Evolutionary conservation across 2,329 filamentous ascomycete species (phyloP), one percentile per base, ranked within the genome.

Genomic region (Penicillium griseofulvum): DNA sequence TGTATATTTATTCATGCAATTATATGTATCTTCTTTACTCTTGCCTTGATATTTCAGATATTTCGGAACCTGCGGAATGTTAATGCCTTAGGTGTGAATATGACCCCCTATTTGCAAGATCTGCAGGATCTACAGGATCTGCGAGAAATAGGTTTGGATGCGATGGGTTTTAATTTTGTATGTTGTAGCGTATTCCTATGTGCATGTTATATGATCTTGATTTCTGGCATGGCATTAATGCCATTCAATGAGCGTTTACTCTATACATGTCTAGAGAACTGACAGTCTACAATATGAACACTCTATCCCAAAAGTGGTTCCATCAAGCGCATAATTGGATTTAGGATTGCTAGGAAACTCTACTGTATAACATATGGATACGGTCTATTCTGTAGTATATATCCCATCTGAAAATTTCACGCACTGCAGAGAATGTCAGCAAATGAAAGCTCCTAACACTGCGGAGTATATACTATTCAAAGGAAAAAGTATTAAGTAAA

Each of bases 1-100:
- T 61, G 39, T 22, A n/a, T 45, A 22, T 54, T 26, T 48, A 49
- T 42, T 48, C 29, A 47, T 53, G 43, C 43, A 53, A 26, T 41
- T 39, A 49, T 39, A n/a, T 28, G n/a, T 38, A 10, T 37, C 34
- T 19, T 43, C 16, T 16, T 11, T 11, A 24, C n/a, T 36, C 45
- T n/a, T 22, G 11, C 10, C n/a, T 43, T 37, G 39, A 45, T 29
- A 22, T 34, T 48, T 53, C 43, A 38, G 26, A 42, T 48, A 36
- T 36, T 49, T 54, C 41, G 46, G 47, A 28, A 16, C 3, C 38
- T 24, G 26, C 26, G 52, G 47, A 31, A 17, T 39, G 10, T 19
- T 34, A 24, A 12, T 51, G 52, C 52, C 52, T 53, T 31, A 39
- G 50, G 50, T 34, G 43, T 41, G 9, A 6, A 38, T 29, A 28